Percentiles rank a stretch among this genome's conserved stretches.
phyloP scores from a whole-genome alignment of 140 eudicot species.

The Erigeron philadelphicus region DNA sequence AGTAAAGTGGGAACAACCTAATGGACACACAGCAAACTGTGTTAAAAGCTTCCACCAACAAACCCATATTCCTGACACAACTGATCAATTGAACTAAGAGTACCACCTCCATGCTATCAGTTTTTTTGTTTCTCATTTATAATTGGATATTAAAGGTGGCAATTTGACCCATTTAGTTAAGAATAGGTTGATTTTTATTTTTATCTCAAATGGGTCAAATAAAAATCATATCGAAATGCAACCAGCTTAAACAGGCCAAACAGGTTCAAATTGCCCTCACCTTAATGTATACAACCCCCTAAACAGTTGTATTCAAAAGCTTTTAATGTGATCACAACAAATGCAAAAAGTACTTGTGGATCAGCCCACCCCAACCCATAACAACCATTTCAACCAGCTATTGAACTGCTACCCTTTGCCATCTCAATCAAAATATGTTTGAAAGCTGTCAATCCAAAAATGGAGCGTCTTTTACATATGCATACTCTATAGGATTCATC shows the following conservation, averaged over 20 bases:
- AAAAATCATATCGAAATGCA: neutral
- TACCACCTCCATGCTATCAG: neutral
- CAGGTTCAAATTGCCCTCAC: neutral
- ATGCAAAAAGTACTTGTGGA: neutral
- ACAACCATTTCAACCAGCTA: neutral
- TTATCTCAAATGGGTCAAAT: neutral
- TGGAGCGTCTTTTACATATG: neutral
- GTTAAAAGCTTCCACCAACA: neutral
- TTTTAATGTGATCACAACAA: neutral
- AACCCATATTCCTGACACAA: neutral
- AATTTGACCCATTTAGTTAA: neutral
- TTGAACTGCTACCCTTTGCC: neutral
- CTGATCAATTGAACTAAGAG: neutral
- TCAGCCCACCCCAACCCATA: neutral
- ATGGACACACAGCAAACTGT: conserved; percentile 13
- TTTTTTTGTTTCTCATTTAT: too few relatives aligned
- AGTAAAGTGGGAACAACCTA: conserved; percentile 31
- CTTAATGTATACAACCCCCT: too few relatives aligned
- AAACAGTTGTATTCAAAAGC: too few relatives aligned
- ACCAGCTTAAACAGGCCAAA: neutral
- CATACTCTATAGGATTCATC: conserved; percentile 11
- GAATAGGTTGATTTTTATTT: neutral
- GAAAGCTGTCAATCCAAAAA: neutral
- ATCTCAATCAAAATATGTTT: neutral
- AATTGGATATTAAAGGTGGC: neutral